Evolutionary conservation across 2,329 filamentous ascomycete species (phyloP).

Genomic region (Didymella segeticola): DNA sequence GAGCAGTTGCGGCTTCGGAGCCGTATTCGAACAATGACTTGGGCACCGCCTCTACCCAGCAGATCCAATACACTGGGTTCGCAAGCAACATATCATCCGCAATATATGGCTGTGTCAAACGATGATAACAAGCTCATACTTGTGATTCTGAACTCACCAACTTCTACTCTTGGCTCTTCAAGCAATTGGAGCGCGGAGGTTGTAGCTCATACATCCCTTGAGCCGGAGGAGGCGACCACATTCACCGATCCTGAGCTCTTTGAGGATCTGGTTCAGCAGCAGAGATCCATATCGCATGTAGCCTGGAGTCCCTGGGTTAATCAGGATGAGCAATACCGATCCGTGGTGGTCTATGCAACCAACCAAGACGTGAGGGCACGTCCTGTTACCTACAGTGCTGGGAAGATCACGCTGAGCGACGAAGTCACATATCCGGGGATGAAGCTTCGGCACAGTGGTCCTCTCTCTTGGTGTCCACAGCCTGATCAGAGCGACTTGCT

Average conservation of each 20-base stretch:
- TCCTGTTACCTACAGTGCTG: constrained; percentile 24
- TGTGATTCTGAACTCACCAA: constrained; percentile 48
- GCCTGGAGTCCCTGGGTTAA: constrained; percentile 51
- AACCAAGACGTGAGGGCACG: constrained; percentile 41
- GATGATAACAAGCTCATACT: constrained; percentile 52
- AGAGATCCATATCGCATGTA: constrained; percentile 44
- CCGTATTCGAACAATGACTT: constrained; percentile 53
- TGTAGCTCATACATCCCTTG: constrained; percentile 33
- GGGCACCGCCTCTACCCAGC: constrained; percentile 42
- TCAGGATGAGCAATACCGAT: constrained; percentile 23
- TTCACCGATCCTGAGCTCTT: constrained; percentile 31
- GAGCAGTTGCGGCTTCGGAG: constrained; percentile 47
- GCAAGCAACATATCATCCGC: constrained; percentile 32
- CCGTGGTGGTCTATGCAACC: constrained; percentile 47
- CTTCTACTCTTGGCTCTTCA: constrained; percentile 36
- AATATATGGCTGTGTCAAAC: constrained; percentile 50
- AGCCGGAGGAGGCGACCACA: constrained; percentile 16
- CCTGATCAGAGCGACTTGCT: constrained; percentile 23
- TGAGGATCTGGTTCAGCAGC: constrained; percentile 41
- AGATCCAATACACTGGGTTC: constrained; percentile 31
- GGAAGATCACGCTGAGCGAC: constrained; percentile 24
- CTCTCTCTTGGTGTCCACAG: constrained; percentile 39
- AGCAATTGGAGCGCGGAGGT: constrained; percentile 40
- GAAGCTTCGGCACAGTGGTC: constrained; percentile 33
- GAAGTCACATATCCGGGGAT: constrained; percentile 34